phyloP scores from a whole-genome alignment of 148 eudicot species.

The Amaranthus palmeri region DNA sequence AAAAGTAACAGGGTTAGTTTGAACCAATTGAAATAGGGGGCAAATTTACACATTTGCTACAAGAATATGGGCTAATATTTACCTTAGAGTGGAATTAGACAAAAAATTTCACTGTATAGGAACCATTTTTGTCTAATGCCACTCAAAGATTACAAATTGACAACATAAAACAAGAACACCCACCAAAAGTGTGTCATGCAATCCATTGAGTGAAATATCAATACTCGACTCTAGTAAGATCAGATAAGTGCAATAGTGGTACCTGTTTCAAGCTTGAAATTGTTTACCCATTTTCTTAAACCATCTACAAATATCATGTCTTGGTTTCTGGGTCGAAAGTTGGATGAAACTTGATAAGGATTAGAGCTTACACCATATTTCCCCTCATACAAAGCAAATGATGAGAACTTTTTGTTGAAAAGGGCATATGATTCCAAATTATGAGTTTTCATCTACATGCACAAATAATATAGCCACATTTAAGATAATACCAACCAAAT shows the following conservation, averaged over 20 bases:
- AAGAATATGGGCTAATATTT: too few relatives aligned
- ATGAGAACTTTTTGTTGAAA: slow-evolving; percentile 60
- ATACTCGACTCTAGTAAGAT: background rate
- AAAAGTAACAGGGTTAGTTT: too few relatives aligned
- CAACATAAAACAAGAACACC: background rate
- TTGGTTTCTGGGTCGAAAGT: slow-evolving; percentile 43
- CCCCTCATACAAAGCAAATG: slow-evolving; percentile 85
- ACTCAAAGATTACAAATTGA: too few relatives aligned
- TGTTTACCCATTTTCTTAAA: slow-evolving; percentile 57
- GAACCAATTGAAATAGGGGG: too few relatives aligned
- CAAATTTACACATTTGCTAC: too few relatives aligned
- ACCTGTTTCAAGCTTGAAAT: slow-evolving; percentile 52
- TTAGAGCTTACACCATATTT: slow-evolving; percentile 38
- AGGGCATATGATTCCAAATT: slow-evolving; percentile 48
- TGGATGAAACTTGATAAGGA: slow-evolving; percentile 76
- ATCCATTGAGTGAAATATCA: background rate
- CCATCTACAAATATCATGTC: slow-evolving; percentile 45
- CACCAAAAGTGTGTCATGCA: background rate
- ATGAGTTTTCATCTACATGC: slow-evolving; percentile 64
- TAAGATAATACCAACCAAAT: background rate
- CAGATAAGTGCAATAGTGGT: background rate
- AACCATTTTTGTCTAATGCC: too few relatives aligned
- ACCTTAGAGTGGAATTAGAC: too few relatives aligned
- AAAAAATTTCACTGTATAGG: too few relatives aligned
- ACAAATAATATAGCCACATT: background rate